Evolutionary conservation across 495 filamentous ascomycete species (phyloP).

Genomic region (Penicillium egyptiacum): DNA sequence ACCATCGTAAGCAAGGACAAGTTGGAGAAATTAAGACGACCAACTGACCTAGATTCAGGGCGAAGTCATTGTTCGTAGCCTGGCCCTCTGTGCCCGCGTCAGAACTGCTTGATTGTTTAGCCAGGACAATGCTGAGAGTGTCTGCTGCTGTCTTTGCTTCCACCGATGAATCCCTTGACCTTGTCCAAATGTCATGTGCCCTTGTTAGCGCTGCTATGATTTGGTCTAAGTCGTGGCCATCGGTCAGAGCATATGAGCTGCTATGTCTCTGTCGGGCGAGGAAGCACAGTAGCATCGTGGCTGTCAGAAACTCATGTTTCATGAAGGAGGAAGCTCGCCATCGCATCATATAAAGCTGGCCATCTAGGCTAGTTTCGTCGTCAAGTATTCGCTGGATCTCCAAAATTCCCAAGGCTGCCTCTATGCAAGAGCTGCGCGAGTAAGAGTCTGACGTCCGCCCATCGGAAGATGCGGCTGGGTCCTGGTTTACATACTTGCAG

Average conservation of each 20-base stretch:
- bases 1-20: not conserved
- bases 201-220: not conserved
- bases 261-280: not conserved
- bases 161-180: not conserved
- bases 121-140: not conserved
- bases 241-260: not conserved
- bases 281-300: slow-evolving; percentile 1
- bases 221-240: not conserved
- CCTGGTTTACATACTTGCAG: not conserved
- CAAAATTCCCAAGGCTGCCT: not conserved
- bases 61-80: not conserved
- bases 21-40: not conserved
- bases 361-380: not conserved
- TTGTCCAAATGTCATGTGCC: not conserved
- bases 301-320: slow-evolving; percentile 2
- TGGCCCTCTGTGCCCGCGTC: not conserved
- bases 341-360: not conserved
- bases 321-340: slow-evolving; percentile 2
- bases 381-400: not conserved
- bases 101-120: not conserved
- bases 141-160: slow-evolving; percentile 2
- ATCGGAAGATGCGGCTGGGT: not conserved
- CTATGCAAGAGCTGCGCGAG: not conserved
- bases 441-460: not conserved
- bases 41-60: not conserved